These are phyloP conservation scores for Sclerotinia trifoliorum DNA, from an alignment of 2,329 filamentous ascomycete genomes.

Conservation along the genomic window DNA sequence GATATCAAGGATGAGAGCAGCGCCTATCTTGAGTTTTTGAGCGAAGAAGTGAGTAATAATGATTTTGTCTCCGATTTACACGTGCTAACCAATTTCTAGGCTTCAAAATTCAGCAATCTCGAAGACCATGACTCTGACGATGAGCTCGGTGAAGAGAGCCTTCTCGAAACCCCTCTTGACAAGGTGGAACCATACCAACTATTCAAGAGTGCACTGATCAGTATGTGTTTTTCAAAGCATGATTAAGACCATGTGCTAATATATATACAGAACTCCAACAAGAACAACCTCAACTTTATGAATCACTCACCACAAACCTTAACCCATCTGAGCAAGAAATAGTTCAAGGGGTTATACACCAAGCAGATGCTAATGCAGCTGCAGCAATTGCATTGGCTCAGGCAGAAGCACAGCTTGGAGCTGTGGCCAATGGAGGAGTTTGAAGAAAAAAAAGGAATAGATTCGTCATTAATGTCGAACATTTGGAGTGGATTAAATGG, in stretches of 20 bases:
- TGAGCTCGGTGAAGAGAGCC: slow-evolving; percentile 87
- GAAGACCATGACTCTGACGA: slow-evolving; percentile 73
- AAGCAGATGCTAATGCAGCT: slow-evolving; percentile 36
- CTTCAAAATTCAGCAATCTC: slow-evolving; percentile 76
- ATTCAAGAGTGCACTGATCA: slow-evolving; percentile 78
- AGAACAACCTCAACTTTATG: slow-evolving; percentile 87
- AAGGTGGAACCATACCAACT: slow-evolving; percentile 92
- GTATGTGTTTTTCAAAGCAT: slow-evolving; percentile 54
- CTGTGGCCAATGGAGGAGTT: slow-evolving; percentile 33
- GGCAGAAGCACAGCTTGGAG: slow-evolving; percentile 24
- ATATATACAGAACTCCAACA: slow-evolving; percentile 70
- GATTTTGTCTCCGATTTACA: neutral
- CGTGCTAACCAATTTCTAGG: slow-evolving; percentile 48
- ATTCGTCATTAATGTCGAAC: slow-evolving; percentile 19
- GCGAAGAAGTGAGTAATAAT: slow-evolving; percentile 67
- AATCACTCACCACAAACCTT: slow-evolving; percentile 74
- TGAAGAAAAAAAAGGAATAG: slow-evolving; percentile 28
- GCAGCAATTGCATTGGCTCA: slow-evolving; percentile 30
- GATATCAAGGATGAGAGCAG: slow-evolving; percentile 87
- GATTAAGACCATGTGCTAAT: slow-evolving; percentile 20
- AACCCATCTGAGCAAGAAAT: slow-evolving; percentile 77
- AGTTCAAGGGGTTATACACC: slow-evolving; percentile 69
- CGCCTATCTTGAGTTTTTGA: slow-evolving; percentile 93
- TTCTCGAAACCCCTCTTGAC: slow-evolving; percentile 91
- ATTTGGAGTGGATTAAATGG: slow-evolving; percentile 26